phyloP scores from a whole-genome alignment of 208 protist species.

The Tetramitus jugosus region DNA sequence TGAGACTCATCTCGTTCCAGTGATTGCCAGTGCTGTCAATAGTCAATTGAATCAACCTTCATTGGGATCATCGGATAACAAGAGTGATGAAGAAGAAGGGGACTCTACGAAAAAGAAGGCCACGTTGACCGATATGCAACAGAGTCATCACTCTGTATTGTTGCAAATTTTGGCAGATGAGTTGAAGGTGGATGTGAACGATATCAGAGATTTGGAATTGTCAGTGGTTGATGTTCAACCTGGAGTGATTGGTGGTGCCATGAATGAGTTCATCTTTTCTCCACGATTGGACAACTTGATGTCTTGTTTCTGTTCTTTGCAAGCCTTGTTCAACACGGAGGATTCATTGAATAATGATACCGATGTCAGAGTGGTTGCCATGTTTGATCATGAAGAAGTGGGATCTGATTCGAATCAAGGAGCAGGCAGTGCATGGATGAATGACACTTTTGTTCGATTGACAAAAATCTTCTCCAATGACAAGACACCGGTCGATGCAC shows the following conservation, averaged over 20 bases:
- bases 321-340: constrained; percentile 51
- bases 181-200: constrained; percentile 43
- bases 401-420: constrained; percentile 63
- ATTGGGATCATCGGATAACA: neutral
- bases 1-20: constrained; percentile 80
- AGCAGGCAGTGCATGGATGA: constrained; percentile 57
- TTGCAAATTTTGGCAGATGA: constrained; percentile 10
- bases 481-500: constrained; percentile 5
- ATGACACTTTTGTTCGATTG: constrained; percentile 63
- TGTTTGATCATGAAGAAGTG: constrained; percentile 80
- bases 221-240: constrained; percentile 82
- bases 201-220: constrained; percentile 91
- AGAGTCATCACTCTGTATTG: constrained; percentile 17
- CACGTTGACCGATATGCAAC: too few species aligned
- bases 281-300: constrained; percentile 88
- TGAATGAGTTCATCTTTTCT: constrained; percentile 89
- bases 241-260: constrained; percentile 69
- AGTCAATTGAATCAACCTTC: constrained; percentile 36
- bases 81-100: neutral
- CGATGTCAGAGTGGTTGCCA: constrained; percentile 65
- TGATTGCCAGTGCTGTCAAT: constrained; percentile 62
- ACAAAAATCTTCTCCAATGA: constrained; percentile 1
- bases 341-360: constrained; percentile 50
- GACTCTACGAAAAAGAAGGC: neutral
- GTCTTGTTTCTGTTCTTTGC: constrained; percentile 79